Percentiles rank a stretch among this genome's conserved stretches.
Evolutionary conservation across 2,329 filamentous ascomycete genomes (phyloP).

Genomic region (Penicillium sp.): DNA sequence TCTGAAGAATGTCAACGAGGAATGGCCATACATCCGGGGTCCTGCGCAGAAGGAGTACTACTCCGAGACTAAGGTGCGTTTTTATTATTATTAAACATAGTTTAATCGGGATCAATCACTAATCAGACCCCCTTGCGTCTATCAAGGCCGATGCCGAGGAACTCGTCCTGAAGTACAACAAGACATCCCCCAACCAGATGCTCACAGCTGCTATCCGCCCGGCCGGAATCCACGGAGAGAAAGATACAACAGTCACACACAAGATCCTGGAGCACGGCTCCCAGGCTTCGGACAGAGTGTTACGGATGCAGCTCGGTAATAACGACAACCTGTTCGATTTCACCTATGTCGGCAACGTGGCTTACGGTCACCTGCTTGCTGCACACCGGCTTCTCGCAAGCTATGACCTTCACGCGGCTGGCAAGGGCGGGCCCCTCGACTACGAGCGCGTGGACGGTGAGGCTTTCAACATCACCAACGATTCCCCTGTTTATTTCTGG

Average conservation of each 20-base stretch:
- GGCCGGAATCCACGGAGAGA: constrained; percentile 86
- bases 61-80: constrained; percentile 77
- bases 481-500: constrained; percentile 86
- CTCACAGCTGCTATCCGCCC: constrained; percentile 80
- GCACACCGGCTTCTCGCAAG: constrained; percentile 69
- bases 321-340: constrained; percentile 70
- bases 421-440: constrained; percentile 63
- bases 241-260: constrained; percentile 74
- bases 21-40: constrained; percentile 72
- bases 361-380: constrained; percentile 80
- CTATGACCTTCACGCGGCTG: constrained; percentile 43
- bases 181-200: constrained; percentile 57
- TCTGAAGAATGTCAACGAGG: constrained; percentile 81
- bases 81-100: constrained; percentile 27
- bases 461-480: constrained; percentile 88
- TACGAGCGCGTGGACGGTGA: constrained; percentile 78
- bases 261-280: constrained; percentile 71
- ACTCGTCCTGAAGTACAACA: constrained; percentile 75
- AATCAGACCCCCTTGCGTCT: not conserved
- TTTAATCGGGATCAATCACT: not conserved
- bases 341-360: constrained; percentile 68
- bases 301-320: constrained; percentile 77
- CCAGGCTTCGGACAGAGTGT: constrained; percentile 57
- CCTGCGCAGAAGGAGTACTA: constrained; percentile 76
- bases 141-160: constrained; percentile 73